Conservation (phyloP, 176 grass and related monocot species). For the Typha latifolia region DNA sequence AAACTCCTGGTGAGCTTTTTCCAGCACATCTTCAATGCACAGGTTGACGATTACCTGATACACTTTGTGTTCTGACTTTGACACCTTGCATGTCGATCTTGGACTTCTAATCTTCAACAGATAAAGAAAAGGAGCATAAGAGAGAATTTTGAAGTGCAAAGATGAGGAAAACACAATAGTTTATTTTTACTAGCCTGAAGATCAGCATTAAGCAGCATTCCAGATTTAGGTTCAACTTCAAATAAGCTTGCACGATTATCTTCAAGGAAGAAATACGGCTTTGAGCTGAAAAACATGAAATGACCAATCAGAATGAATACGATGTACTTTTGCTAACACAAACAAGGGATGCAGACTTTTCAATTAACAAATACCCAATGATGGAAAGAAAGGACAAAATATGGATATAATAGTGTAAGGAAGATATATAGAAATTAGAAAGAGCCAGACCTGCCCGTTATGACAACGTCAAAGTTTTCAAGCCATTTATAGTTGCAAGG, state of each 20-base stretch:
- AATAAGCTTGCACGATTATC: slow-evolving; percentile 80
- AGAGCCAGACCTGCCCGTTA: slow-evolving; percentile 74
- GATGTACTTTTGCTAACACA: slow-evolving; percentile 1
- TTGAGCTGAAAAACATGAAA: slow-evolving; percentile 49
- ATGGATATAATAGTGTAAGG: not conserved
- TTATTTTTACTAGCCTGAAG: slow-evolving; percentile 60
- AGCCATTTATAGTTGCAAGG: slow-evolving; percentile 67
- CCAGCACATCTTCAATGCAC: not conserved
- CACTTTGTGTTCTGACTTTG: slow-evolving; percentile 52
- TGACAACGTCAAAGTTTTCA: slow-evolving; percentile 89
- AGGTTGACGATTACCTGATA: slow-evolving; percentile 57
- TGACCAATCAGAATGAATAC: not conserved
- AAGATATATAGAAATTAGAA: slow-evolving; percentile 7
- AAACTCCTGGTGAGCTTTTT: slow-evolving; percentile 4
- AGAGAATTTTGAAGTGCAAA: slow-evolving; percentile 16
- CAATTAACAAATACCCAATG: slow-evolving; percentile 16
- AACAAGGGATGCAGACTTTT: slow-evolving; percentile 7
- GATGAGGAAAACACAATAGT: not conserved
- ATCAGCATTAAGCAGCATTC: slow-evolving; percentile 94
- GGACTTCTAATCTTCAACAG: slow-evolving; percentile 56
- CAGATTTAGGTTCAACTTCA: slow-evolving; percentile 96
- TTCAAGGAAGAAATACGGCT: slow-evolving; percentile 94
- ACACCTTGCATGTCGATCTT: slow-evolving; percentile 30
- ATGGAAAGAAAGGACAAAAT: not conserved
- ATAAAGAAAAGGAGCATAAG: slow-evolving; percentile 20